phyloP scores from a whole-genome alignment of 139 green algal species.

The Volvox africanus region DNA sequence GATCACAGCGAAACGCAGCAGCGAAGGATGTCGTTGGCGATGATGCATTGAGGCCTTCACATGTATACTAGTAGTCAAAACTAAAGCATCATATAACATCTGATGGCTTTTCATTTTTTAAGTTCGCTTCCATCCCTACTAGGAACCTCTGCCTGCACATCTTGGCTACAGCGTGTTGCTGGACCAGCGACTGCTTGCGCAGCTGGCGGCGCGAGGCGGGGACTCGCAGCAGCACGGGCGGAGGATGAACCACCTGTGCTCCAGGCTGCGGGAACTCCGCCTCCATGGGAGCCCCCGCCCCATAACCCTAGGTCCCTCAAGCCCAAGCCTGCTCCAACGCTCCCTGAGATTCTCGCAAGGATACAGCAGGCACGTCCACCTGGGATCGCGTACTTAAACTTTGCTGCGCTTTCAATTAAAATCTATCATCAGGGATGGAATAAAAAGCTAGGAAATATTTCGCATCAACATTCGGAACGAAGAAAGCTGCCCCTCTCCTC shows the following conservation, averaged over 20 bases:
- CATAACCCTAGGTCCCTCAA: conserved; percentile 12
- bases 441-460: too few relatives aligned
- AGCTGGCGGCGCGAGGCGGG: not conserved
- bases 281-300: not conserved
- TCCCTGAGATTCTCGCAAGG: not conserved
- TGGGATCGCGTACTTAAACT: too few relatives aligned
- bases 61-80: not conserved
- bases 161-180: not conserved
- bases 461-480: too few relatives aligned
- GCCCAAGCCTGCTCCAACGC: not conserved
- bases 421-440: too few relatives aligned
- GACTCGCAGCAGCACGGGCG: not conserved
- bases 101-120: not conserved
- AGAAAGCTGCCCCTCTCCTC: too few relatives aligned
- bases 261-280: not conserved
- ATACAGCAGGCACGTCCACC: conserved; percentile 1
- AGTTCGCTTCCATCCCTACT: not conserved
- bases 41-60: too few relatives aligned
- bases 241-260: not conserved
- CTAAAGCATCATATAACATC: not conserved
- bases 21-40: too few relatives aligned
- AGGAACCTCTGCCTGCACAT: not conserved
- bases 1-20: too few relatives aligned
- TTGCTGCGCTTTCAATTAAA: too few relatives aligned
- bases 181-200: not conserved